Base-by-base conservation (phyloP, 192 early-diverging fungal species). In the Backusella sp. region DNA sequence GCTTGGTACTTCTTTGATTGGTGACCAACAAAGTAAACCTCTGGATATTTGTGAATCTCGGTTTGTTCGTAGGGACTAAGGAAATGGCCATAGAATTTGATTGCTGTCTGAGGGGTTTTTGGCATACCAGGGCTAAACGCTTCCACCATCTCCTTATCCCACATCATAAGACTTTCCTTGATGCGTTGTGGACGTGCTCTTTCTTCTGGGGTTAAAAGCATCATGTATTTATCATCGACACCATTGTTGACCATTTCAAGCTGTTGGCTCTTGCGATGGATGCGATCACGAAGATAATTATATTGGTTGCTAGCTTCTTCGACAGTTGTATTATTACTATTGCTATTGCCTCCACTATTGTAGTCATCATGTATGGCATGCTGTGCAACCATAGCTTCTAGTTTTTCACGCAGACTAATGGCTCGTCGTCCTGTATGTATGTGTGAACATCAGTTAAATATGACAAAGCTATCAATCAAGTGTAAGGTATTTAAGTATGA, bases 11-110 rank as follows among this genome's bases (percentile, higher is more conserved):
- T 92, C 21, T 87, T 75, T 8, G 89, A 84, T 69, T 94, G 86
- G 30, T 90, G 90, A 36, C 97, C 98, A 70, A 96, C 90, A 78
- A 94, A 99, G 81, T 97, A 98, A 19, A 99, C 87, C 53, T 94
- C 89, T 17, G 88, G 87, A 66, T 86, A 97, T 19, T 90, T 90
- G 15, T 91, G 76, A 42, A 99, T 96, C 80, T 99, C 98, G 0
- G 84, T 86, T 67, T 94, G 92, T 84, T 99, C 98, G 72, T 93
- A 96, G 17, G 86, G 79, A 8, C 94, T 96, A 67, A 99, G 84
- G 75, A 91, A 87, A 23, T 89, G 90, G 1, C 89, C 90, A 72
- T 93, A 92, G 2, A 89, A 82, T 56, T 90, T 87, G 49, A 92
- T 76, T 11, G 90, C 91, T 21, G 87, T 88, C 69, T 88, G 85